phyloP scores from a whole-genome alignment of 148 eudicot species.

The Polygonum maritimum region DNA sequence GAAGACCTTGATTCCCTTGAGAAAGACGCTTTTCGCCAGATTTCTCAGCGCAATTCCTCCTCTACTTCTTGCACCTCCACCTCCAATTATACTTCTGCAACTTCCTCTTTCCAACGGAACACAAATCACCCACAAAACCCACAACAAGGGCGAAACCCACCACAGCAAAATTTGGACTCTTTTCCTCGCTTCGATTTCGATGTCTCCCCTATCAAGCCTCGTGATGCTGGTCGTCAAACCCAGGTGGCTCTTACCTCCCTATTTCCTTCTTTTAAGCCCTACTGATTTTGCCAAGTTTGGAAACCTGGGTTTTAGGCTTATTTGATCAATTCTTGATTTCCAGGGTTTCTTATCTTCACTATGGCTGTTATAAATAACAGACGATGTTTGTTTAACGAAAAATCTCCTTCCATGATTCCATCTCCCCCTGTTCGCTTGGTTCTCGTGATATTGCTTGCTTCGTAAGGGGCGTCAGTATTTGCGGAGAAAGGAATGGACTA shows the following conservation, averaged over 20 bases:
- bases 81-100: neutral
- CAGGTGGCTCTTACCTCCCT: neutral
- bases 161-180: slow-evolving; percentile 5
- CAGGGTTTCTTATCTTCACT: neutral
- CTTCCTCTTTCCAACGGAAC: neutral
- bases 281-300: neutral
- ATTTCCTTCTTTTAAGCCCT: neutral
- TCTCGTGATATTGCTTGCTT: neutral
- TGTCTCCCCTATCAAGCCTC: slow-evolving; percentile 13
- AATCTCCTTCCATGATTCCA: neutral
- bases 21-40: slow-evolving; percentile 56
- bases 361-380: neutral
- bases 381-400: neutral
- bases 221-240: slow-evolving; percentile 6
- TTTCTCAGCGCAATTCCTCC: slow-evolving; percentile 53
- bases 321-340: neutral
- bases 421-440: neutral
- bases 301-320: neutral
- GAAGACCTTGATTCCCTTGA: slow-evolving; percentile 69
- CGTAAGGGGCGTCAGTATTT: neutral
- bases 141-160: neutral
- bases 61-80: slow-evolving; percentile 21
- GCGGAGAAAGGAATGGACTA: neutral
- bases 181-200: neutral
- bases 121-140: slow-evolving; percentile 1